Evolutionary conservation across 1,284 basidiomycete genomes (phyloP).

Genomic region (Afroboletus lepidellus): DNA sequence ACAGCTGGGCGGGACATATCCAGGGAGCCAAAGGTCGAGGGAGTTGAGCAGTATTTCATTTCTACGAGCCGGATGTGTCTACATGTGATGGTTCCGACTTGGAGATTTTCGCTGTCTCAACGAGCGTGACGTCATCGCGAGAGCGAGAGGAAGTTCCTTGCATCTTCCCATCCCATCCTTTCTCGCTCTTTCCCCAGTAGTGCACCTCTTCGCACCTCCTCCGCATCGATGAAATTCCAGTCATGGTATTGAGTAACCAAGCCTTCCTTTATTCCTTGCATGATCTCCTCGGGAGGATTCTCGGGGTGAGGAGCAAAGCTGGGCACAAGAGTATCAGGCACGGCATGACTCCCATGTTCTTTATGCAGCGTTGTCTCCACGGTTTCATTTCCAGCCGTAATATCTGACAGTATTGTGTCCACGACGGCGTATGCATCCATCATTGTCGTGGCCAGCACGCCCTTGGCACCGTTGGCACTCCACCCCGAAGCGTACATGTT

Average conservation of each 20-base stretch:
- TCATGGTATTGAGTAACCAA: constrained; percentile 59
- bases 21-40: not conserved
- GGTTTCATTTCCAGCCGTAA: constrained; percentile 24
- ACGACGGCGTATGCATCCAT: constrained; percentile 85
- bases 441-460: constrained; percentile 94
- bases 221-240: constrained; percentile 69
- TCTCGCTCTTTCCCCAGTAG: constrained; percentile 72
- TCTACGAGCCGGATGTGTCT: constrained; percentile 1
- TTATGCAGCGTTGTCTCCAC: constrained; percentile 13
- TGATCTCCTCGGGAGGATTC: constrained; percentile 51
- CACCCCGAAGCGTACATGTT: constrained; percentile 93
- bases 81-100: constrained; percentile 7
- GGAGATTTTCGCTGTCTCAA: not conserved
- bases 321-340: constrained; percentile 24
- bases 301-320: constrained; percentile 38
- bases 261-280: constrained; percentile 49
- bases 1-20: not conserved
- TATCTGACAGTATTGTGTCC: constrained; percentile 66
- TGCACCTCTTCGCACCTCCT: constrained; percentile 62
- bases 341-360: constrained; percentile 27
- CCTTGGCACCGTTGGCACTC: constrained; percentile 89
- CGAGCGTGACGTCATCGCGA: constrained; percentile 6
- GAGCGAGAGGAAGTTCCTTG: constrained; percentile 38
- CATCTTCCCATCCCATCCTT: constrained; percentile 69
- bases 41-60: constrained; percentile 16